A percentile compares a stretch with the other conserved stretches of the same genome.
These are phyloP conservation scores for Lolium rigidum DNA, from an alignment of 176 grass and related monocot genomes.

Conservation along the genomic window DNA sequence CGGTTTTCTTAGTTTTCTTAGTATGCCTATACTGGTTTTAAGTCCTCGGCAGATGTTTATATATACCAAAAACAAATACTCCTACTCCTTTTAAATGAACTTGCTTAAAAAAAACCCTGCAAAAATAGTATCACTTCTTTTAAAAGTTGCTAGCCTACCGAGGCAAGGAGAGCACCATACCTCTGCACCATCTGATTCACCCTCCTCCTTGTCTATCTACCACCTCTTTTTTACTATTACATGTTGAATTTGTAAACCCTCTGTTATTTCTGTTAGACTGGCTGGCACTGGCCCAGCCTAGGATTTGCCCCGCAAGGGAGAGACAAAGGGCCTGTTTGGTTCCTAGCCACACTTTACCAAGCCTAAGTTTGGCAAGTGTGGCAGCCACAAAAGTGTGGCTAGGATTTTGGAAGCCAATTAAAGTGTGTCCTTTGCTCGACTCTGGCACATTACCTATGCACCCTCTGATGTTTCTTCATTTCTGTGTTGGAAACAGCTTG, in stretches of 20 bases:
- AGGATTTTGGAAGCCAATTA: too few species aligned
- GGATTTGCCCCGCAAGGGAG: neutral
- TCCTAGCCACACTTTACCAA: too few species aligned
- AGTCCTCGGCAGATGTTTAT: neutral
- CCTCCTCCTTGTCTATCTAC: neutral
- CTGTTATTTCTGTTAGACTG: neutral
- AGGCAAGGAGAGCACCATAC: neutral
- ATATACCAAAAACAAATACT: neutral
- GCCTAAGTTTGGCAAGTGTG: too few species aligned
- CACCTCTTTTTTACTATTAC: neutral
- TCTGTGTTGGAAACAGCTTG: neutral
- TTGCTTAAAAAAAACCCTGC: neutral
- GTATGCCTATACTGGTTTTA: neutral
- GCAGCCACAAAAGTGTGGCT: too few species aligned
- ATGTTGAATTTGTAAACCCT: neutral
- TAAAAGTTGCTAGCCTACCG: neutral
- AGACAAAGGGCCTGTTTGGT: too few species aligned
- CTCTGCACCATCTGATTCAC: neutral
- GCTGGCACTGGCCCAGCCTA: neutral
- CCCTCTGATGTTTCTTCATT: neutral
- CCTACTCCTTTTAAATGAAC: neutral
- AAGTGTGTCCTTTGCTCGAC: neutral
- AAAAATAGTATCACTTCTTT: neutral
- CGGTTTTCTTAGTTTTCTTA: neutral
- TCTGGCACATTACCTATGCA: neutral